Conservation (phyloP, 345 rosid genomes). For the Gossypium thurberi region DNA sequence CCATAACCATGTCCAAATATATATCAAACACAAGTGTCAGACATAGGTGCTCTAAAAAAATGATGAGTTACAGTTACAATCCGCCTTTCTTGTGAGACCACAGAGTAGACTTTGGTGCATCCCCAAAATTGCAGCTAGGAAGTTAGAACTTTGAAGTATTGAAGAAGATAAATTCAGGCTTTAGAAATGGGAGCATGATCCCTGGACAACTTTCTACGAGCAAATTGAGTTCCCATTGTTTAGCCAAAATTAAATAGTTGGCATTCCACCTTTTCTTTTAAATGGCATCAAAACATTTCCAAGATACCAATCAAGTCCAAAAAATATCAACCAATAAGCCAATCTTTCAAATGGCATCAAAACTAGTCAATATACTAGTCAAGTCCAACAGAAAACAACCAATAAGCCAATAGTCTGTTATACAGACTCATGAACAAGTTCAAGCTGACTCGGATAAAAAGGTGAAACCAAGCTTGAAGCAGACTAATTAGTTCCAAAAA, state of each 20-base stretch:
- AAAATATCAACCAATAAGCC: slow-evolving; percentile 3
- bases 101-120: neutral
- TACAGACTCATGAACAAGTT: neutral
- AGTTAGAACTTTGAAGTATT: neutral
- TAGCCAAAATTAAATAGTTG: neutral
- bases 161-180: neutral
- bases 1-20: neutral
- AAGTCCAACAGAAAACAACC: neutral
- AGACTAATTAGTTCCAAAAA: neutral
- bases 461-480: slow-evolving; percentile 7
- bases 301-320: neutral
- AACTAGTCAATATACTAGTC: neutral
- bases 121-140: neutral
- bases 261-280: neutral
- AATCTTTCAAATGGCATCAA: neutral
- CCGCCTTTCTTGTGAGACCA: neutral
- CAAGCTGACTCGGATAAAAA: neutral
- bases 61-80: neutral
- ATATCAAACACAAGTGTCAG: neutral
- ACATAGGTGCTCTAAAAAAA: neutral
- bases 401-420: neutral
- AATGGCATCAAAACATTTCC: neutral
- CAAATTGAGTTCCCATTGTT: neutral
- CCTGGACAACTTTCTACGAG: neutral
- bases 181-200: neutral